These are phyloP conservation scores for Aspergillus baeticus DNA, from an alignment of 495 filamentous ascomycete genomes.

Conservation along the genomic window DNA sequence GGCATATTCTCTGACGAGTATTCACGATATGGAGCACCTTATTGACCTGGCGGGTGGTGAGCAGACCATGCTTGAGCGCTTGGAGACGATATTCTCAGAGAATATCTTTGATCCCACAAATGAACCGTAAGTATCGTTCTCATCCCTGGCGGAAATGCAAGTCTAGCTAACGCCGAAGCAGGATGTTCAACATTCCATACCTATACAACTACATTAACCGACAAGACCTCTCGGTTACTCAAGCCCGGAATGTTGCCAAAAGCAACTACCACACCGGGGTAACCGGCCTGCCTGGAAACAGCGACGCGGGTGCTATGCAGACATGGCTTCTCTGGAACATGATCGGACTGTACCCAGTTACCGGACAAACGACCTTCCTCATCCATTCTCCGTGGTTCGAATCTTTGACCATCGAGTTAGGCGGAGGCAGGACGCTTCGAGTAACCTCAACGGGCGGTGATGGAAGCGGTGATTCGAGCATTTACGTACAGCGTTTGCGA, in stretches of 20 bases:
- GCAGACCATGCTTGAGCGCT: conserved; percentile 28
- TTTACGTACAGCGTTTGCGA: conserved; percentile 48
- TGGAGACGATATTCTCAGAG: conserved; percentile 48
- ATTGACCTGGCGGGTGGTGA: conserved; percentile 57
- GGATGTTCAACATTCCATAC: conserved; percentile 66
- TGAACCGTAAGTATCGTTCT: conserved; percentile 49
- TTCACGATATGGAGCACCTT: conserved; percentile 64
- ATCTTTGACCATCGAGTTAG: conserved; percentile 48
- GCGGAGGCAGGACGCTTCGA: conserved; percentile 39
- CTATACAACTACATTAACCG: conserved; percentile 67
- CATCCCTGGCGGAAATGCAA: not conserved
- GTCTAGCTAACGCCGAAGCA: conserved; percentile 9
- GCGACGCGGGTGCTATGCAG: conserved; percentile 59
- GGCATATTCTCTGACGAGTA: conserved; percentile 67
- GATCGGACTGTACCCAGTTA: conserved; percentile 58
- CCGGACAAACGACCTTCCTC: conserved; percentile 54
- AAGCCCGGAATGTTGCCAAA: conserved; percentile 38
- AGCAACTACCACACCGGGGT: conserved; percentile 34
- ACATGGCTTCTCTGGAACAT: conserved; percentile 62
- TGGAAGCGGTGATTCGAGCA: conserved; percentile 35
- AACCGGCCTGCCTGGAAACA: conserved; percentile 55
- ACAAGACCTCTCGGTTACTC: conserved; percentile 50
- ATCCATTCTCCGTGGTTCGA: conserved; percentile 57
- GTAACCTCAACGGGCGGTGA: conserved; percentile 47
- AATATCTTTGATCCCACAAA: conserved; percentile 68